phyloP scores from a whole-genome alignment of 495 filamentous ascomycete genomes.

The Thermochaetoides thermophila region DNA sequence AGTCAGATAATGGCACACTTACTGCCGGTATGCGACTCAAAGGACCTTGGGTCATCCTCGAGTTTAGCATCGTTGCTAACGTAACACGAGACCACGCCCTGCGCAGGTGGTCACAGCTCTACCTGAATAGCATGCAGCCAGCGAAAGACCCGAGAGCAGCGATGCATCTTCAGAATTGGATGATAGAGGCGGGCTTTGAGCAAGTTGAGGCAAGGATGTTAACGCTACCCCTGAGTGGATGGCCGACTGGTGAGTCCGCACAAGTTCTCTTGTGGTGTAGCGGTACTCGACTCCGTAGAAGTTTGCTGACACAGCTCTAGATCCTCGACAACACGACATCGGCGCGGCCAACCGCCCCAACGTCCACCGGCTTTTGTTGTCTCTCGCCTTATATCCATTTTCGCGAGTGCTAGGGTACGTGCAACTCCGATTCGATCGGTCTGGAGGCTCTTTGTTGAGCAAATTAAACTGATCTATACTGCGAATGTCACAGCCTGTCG shows the following conservation, averaged over 20 bases:
- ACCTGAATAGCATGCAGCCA: constrained; percentile 49
- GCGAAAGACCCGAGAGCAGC: constrained; percentile 59
- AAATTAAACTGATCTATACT: constrained; percentile 20
- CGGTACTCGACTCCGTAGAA: too few species aligned
- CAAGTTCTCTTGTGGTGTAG: too few species aligned
- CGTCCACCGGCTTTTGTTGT: constrained; percentile 43
- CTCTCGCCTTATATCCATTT: constrained; percentile 49
- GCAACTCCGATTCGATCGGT: not conserved
- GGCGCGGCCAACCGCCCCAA: constrained; percentile 47
- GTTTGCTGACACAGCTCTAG: too few species aligned
- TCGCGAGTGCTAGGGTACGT: constrained; percentile 29
- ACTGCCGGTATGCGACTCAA: constrained; percentile 32
- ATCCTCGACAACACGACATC: constrained; percentile 44
- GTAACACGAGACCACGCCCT: constrained; percentile 43
- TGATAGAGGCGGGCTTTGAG: constrained; percentile 54
- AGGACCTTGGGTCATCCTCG: too few species aligned
- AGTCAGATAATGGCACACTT: constrained; percentile 80
- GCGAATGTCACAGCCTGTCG: constrained; percentile 41
- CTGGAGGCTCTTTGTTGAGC: constrained; percentile 4
- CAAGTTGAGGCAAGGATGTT: constrained; percentile 58
- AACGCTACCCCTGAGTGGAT: constrained; percentile 56
- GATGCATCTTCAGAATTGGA: constrained; percentile 43
- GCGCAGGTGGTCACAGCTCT: constrained; percentile 56
- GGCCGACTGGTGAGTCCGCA: constrained; percentile 47
- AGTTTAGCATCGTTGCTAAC: not conserved